Evolutionary conservation across 306 rosid species (phyloP).

Genomic region (Astragalus membranaceus): DNA sequence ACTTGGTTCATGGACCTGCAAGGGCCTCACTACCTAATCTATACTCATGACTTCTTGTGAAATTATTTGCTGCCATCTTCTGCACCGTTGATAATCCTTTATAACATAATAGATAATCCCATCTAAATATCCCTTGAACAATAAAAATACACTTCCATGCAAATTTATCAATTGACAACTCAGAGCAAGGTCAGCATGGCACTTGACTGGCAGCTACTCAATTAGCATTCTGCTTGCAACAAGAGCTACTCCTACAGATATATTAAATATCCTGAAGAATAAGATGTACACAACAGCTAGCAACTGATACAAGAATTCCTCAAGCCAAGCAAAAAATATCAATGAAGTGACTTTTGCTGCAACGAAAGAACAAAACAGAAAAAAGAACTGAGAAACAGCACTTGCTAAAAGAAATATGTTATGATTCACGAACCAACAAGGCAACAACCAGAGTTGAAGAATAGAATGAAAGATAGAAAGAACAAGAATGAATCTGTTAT

Average conservation of each 20-base stretch:
- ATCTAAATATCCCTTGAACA: conserved; percentile 5
- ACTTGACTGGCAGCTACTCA: conserved; percentile 10
- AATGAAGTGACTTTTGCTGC: conserved; percentile 10
- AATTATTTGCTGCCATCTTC: conserved; percentile 19
- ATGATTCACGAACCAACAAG: not conserved
- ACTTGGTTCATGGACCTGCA: not conserved
- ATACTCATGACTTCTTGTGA: not conserved
- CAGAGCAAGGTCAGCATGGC: conserved; percentile 11
- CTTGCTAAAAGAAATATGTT: not conserved
- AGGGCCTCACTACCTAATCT: not conserved
- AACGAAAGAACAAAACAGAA: not conserved
- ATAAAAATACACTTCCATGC: conserved; percentile 16
- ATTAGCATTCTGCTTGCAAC: conserved; percentile 12
- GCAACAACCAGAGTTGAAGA: not conserved
- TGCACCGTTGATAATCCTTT: not conserved
- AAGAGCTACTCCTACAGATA: conserved; percentile 19
- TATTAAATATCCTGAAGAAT: conserved; percentile 28
- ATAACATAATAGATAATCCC: conserved; percentile 13
- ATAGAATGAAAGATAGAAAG: not conserved
- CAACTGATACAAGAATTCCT: conserved; percentile 3
- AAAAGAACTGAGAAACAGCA: conserved; percentile 10
- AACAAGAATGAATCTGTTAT: not conserved
- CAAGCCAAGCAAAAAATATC: conserved; percentile 14
- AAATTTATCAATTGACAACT: conserved; percentile 2
- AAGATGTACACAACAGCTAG: conserved; percentile 19